Conservation (phyloP, 2,329 filamentous ascomycete species). For the Elsinoe perseae region DNA sequence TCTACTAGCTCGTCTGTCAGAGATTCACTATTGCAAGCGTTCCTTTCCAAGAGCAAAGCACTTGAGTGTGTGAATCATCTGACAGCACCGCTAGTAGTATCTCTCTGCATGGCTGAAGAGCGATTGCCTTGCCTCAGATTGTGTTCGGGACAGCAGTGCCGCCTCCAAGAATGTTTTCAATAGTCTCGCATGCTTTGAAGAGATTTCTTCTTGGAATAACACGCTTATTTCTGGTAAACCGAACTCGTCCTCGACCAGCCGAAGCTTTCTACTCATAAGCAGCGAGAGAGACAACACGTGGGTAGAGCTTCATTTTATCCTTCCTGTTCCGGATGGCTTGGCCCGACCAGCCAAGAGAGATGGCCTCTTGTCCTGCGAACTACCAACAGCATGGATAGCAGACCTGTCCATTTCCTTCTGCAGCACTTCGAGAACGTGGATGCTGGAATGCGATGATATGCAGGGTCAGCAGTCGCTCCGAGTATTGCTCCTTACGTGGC, state of each 20-base stretch:
- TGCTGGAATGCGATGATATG: background rate
- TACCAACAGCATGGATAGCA: background rate
- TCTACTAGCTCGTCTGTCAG: background rate
- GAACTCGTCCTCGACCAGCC: background rate
- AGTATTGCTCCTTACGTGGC: background rate
- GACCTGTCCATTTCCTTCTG: background rate
- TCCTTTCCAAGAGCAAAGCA: background rate
- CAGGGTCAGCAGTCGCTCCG: background rate
- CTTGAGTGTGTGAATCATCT: too few relatives aligned
- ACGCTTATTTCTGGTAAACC: background rate
- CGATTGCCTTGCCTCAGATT: background rate
- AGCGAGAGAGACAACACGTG: constrained; percentile 7
- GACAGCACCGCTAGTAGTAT: too few relatives aligned
- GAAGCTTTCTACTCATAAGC: constrained; percentile 1
- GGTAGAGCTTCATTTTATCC: constrained; percentile 3
- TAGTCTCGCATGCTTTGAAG: background rate
- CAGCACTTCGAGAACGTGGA: background rate
- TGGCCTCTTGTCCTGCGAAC: background rate
- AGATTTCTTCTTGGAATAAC: background rate
- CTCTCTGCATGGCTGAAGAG: background rate
- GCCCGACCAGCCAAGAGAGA: constrained; percentile 4
- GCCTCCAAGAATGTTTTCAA: background rate
- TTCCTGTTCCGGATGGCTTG: constrained; percentile 8
- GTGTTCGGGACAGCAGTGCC: background rate
- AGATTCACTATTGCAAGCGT: background rate